Conservation (phyloP, 2,329 filamentous ascomycete species). For the Paraphaeosphaeria sporulosa region DNA sequence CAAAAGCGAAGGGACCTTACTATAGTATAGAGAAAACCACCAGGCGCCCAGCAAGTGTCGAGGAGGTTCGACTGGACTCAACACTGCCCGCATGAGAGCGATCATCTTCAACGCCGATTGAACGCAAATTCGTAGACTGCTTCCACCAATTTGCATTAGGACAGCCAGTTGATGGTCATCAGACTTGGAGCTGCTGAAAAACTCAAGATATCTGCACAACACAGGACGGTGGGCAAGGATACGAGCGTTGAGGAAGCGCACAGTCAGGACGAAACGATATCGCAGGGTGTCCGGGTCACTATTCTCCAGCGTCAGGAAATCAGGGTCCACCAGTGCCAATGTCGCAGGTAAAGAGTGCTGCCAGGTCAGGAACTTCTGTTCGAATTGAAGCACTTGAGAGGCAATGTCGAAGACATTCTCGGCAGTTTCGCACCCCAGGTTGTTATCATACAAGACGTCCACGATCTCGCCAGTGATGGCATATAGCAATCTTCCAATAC, state of each 20-base stretch:
- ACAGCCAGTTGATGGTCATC: no score
- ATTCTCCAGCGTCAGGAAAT: not conserved
- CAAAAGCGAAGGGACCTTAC: constrained; percentile 26
- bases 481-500: no score
- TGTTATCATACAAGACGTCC: no score
- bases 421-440: constrained; percentile 48
- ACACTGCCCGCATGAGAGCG: constrained; percentile 36
- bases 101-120: constrained; percentile 28
- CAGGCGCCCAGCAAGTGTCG: constrained; percentile 47
- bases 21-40: constrained; percentile 54
- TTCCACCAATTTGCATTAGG: no score
- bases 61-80: constrained; percentile 24
- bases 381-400: constrained; percentile 43
- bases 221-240: constrained; percentile 54
- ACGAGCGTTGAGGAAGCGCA: constrained; percentile 54
- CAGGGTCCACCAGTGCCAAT: constrained; percentile 20
- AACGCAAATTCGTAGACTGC: no score
- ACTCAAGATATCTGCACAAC: constrained; percentile 49
- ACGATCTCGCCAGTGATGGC: no score
- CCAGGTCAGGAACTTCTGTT: constrained; percentile 53
- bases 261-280: constrained; percentile 54
- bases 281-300: constrained; percentile 18
- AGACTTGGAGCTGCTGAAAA: constrained; percentile 20
- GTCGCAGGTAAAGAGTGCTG: constrained; percentile 42
- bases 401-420: constrained; percentile 36